Percentiles rank a stretch among this genome's conserved stretches.
Conservation (phyloP, 164 flowering plant genomes). For the Chloranthus sessilifolius region DNA sequence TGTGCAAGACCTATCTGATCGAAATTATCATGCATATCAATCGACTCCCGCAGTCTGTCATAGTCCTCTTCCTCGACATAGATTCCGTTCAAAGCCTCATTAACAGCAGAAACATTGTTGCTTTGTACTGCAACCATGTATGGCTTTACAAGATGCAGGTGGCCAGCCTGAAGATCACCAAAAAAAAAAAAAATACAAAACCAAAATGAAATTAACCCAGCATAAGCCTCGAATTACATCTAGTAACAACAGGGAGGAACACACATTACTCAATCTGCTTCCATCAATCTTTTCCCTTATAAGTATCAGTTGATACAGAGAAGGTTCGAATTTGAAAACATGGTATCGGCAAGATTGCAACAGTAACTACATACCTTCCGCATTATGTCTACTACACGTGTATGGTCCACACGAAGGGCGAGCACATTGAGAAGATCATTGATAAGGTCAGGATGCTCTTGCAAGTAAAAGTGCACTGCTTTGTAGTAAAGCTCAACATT, state of each 20-base stretch:
- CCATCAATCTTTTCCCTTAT: no score
- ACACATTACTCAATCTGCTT: no score
- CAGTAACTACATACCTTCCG: slow-evolving; percentile 93
- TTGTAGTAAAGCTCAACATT: slow-evolving; percentile 97
- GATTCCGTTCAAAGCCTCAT: slow-evolving; percentile 88
- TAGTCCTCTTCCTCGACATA: slow-evolving; percentile 94
- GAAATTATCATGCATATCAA: slow-evolving; percentile 90
- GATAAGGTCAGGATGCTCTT: slow-evolving; percentile 95
- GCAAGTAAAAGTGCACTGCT: slow-evolving; percentile 96
- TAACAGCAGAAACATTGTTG: slow-evolving; percentile 89
- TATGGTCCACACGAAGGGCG: slow-evolving; percentile 69
- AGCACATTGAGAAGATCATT: slow-evolving; percentile 89
- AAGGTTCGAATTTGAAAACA: no score
- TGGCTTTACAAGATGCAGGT: slow-evolving; percentile 89
- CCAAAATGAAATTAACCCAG: no score
- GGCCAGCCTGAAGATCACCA: slow-evolving; percentile 66
- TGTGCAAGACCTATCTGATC: slow-evolving; percentile 98
- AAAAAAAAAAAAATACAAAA: neutral
- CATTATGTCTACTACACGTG: slow-evolving; percentile 94
- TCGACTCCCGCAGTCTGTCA: slow-evolving; percentile 93
- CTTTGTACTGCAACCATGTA: slow-evolving; percentile 99
- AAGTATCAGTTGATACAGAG: no score
- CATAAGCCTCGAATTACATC: no score
- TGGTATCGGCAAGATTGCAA: no score
- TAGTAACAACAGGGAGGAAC: no score